Percentiles rank a stretch among this genome's conserved stretches.
These are phyloP conservation scores for Saturnispora quitensis DNA, from an alignment of 805 yeast species.

Conservation along the genomic window DNA sequence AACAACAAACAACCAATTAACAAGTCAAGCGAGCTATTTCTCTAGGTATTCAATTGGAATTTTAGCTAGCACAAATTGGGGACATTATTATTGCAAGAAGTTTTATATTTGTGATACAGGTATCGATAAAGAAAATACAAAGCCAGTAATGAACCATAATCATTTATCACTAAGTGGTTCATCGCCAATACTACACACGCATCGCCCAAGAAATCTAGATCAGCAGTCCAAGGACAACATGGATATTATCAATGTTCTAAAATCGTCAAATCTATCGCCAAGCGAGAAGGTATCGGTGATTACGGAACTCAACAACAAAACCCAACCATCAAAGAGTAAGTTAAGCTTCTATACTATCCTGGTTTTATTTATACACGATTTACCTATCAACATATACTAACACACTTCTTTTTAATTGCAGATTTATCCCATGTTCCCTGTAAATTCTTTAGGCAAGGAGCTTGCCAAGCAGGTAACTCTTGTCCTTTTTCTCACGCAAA, in stretches of 20 bases:
- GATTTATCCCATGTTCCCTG: constrained; percentile 94
- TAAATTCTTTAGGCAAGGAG: constrained; percentile 84
- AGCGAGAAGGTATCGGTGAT: constrained; percentile 18
- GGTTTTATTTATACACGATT: not conserved
- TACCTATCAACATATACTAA: constrained; percentile 1
- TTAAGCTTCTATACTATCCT: not conserved
- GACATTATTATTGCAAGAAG: not conserved
- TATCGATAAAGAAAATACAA: not conserved
- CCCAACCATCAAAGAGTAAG: constrained; percentile 21
- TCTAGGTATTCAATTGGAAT: not conserved
- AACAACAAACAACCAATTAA: not conserved
- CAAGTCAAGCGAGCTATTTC: not conserved
- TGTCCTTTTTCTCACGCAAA: constrained; percentile 86
- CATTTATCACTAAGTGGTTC: not conserved
- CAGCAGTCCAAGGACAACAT: constrained; percentile 2
- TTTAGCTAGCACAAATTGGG: not conserved
- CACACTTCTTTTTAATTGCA: constrained; percentile 7
- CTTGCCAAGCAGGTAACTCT: constrained; percentile 87
- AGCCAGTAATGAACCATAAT: not conserved
- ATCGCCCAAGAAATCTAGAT: not conserved
- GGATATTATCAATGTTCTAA: constrained; percentile 15
- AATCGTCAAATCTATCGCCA: constrained; percentile 15
- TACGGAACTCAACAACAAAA: constrained; percentile 17
- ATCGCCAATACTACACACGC: not conserved
- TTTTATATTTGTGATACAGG: not conserved